Evolutionary conservation across 2,329 filamentous ascomycete genomes (phyloP), one percentile per base, ranked within the genome.

Genomic region (Fusarium sp.): DNA sequence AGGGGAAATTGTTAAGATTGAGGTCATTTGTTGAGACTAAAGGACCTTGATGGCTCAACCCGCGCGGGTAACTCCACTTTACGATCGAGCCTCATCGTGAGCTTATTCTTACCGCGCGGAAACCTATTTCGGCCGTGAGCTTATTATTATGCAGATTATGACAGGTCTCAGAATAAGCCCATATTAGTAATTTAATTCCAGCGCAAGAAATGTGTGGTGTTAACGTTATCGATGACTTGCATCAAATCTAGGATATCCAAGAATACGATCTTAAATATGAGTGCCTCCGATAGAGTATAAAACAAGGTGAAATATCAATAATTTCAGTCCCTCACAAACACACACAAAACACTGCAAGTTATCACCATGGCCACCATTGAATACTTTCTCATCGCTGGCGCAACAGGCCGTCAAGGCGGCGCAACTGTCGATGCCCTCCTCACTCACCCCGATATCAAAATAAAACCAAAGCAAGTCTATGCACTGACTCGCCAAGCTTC

Each of bases 401-500:
- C 78, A n/a, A 80, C 79, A 15, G 79, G 79, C 41, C 79, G 77
- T 36, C 79, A 80, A 63, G 79, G 79, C 14, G 78, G 78, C n/a
- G 75, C 79, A 28, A 68, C 76, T 10, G 77, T 80, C 48, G 54
- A 79, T 44, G 73, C 76, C 17, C 73, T 80, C 35, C 70, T 80
- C 18, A 58, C 47, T 13, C 65, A 81, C n/a, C 59, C 69, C 15
- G 39, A 67, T 60, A 84, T 85, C 73, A 83, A 83, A 18, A 86
- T 91, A 56, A 82, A 88, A 20, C 48, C 73, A n/a, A 67, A 39
- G 8, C 53, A 77, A 28, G 60, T 78, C 30, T 75, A 75, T 30
- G 90, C 89, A 13, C 82, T 91, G 11, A 90, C 89, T 8, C 87
- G 90, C 62, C 63, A 76, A 24, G 51, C 65, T 4, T 42, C 85